Conservation (phyloP, 148 eudicot species). For the Amaranthus hypochondriacus region DNA sequence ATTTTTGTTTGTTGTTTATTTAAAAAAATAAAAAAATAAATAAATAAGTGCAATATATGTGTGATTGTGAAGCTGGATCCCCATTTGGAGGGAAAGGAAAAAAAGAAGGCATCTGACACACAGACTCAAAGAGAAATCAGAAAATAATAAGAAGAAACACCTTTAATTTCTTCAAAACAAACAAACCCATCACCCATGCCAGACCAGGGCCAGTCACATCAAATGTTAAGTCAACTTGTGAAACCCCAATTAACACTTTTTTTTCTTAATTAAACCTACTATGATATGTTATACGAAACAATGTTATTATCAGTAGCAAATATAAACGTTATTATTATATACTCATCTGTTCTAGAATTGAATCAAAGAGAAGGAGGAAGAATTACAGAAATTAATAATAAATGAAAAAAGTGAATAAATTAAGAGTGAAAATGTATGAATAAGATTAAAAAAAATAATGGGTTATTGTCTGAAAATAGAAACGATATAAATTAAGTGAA, state of each 20-base stretch:
- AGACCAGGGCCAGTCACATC: slow-evolving; percentile 17
- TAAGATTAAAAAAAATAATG: too few relatives aligned
- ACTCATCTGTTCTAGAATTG: too few relatives aligned
- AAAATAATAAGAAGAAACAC: neutral
- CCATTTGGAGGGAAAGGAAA: neutral
- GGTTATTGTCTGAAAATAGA: too few relatives aligned
- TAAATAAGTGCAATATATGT: neutral
- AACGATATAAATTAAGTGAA: too few relatives aligned
- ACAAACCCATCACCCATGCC: neutral
- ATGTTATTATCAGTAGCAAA: neutral
- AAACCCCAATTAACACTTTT: too few relatives aligned
- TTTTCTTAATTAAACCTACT: too few relatives aligned
- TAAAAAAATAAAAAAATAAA: neutral
- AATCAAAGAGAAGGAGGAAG: too few relatives aligned
- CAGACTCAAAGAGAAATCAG: neutral
- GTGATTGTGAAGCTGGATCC: slow-evolving; percentile 12
- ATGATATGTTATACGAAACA: too few relatives aligned
- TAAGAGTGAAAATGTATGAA: too few relatives aligned
- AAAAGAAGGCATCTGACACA: neutral
- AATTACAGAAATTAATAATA: too few relatives aligned
- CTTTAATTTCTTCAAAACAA: slow-evolving; percentile 1
- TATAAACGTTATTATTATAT: neutral
- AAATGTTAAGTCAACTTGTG: slow-evolving; percentile 21
- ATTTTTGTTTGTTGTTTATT: neutral
- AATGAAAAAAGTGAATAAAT: too few relatives aligned